These are phyloP conservation scores for Thermochaetoides thermophila DNA, from an alignment of 495 filamentous ascomycete genomes.

Conservation along the genomic window DNA sequence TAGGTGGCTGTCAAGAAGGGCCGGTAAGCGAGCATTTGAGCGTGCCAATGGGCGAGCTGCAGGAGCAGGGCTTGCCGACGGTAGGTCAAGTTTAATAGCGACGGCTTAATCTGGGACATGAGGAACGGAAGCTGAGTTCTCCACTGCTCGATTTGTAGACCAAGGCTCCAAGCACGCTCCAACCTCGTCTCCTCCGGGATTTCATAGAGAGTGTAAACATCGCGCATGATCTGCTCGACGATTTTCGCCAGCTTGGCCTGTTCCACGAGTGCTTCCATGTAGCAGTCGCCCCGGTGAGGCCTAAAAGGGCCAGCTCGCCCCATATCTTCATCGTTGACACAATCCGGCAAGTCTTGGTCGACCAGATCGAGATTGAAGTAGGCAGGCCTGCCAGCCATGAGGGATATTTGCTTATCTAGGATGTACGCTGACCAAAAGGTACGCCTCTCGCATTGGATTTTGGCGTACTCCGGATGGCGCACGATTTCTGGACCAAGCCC, in stretches of 20 bases:
- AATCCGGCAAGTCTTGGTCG: constrained; percentile 38
- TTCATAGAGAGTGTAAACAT: constrained; percentile 35
- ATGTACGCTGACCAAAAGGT: constrained; percentile 44
- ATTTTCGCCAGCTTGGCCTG: constrained; percentile 21
- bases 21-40: constrained; percentile 41
- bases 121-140: constrained; percentile 28
- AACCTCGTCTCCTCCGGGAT: constrained; percentile 25
- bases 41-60: constrained; percentile 37
- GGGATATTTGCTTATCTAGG: constrained; percentile 42
- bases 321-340: constrained; percentile 40
- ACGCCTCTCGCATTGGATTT: constrained; percentile 29
- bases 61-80: constrained; percentile 41
- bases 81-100: constrained; percentile 33
- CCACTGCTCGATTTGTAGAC: constrained; percentile 21
- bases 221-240: constrained; percentile 28
- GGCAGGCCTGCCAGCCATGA: constrained; percentile 39
- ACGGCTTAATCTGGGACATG: constrained; percentile 28
- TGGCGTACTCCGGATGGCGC: constrained; percentile 9
- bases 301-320: constrained; percentile 18
- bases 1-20: constrained; percentile 28
- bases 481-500: constrained; percentile 8
- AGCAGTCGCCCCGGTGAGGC: constrained; percentile 15
- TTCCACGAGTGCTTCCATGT: constrained; percentile 35
- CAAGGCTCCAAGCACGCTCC: constrained; percentile 21
- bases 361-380: constrained; percentile 38